Percentiles rank a stretch among this genome's conserved stretches.
Evolutionary conservation across 2,329 filamentous ascomycete species (phyloP).

Genomic region (Periconia digitata): DNA sequence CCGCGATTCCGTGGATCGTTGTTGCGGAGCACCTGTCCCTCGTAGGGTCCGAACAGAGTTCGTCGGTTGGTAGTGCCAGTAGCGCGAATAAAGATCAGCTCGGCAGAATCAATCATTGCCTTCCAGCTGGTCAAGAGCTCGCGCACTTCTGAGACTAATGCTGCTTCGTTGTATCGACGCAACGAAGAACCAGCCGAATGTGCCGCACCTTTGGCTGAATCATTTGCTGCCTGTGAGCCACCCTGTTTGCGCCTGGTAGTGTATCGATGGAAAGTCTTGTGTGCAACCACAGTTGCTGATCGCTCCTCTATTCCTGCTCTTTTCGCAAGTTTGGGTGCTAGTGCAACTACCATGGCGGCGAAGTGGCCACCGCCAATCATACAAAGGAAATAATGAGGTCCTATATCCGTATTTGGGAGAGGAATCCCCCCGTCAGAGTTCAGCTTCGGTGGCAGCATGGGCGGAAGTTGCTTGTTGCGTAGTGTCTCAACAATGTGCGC

Average conservation of each 20-base stretch:
- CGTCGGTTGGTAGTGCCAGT: conserved; percentile 83
- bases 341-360: conserved; percentile 90
- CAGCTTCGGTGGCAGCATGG: conserved; percentile 52
- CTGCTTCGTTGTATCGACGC: conserved; percentile 91
- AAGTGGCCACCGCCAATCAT: conserved; percentile 99
- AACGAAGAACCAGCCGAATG: conserved; percentile 91
- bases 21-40: conserved; percentile 77
- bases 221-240: conserved; percentile 90
- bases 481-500: conserved; percentile 67
- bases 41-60: conserved; percentile 88
- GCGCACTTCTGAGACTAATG: conserved; percentile 84
- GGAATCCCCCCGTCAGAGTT: conserved; percentile 61
- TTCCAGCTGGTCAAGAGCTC: conserved; percentile 83
- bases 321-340: conserved; percentile 77
- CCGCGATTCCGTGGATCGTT: conserved; percentile 80
- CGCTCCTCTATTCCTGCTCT: conserved; percentile 74
- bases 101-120: conserved; percentile 76
- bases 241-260: conserved; percentile 96
- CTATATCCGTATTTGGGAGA: conserved; percentile 61
- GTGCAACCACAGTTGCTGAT: conserved; percentile 84
- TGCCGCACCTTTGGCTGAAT: conserved; percentile 88
- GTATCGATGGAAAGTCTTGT: conserved; percentile 98
- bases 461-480: conserved; percentile 73
- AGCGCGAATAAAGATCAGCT: conserved; percentile 85
- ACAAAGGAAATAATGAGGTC: conserved; percentile 90